Percentiles rank a stretch among this genome's conserved stretches.
Conservation (phyloP, 352 stramenopile species). For the Pythium grandisporangium region DNA sequence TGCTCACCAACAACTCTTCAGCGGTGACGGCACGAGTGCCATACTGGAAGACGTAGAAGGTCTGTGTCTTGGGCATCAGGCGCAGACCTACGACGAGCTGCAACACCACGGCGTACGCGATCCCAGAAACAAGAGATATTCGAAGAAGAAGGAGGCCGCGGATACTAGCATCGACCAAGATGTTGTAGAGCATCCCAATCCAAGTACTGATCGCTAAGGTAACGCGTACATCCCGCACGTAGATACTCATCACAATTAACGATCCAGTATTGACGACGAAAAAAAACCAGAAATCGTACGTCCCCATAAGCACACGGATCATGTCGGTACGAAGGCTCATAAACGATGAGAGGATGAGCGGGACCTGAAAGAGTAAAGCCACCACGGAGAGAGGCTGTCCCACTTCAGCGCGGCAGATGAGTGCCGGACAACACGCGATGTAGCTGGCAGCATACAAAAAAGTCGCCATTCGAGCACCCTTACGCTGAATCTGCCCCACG, state of each 20-base stretch:
- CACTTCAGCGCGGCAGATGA: too few relatives aligned
- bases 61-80: neutral
- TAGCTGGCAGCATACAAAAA: too few relatives aligned
- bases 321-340: neutral
- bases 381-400: too few relatives aligned
- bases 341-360: neutral
- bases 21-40: neutral
- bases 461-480: too few relatives aligned
- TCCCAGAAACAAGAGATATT: neutral
- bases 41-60: conserved; percentile 10
- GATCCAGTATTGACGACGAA: neutral
- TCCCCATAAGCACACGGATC: neutral
- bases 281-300: conserved; percentile 1
- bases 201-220: neutral
- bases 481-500: too few relatives aligned
- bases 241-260: neutral
- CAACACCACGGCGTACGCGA: neutral
- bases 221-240: neutral
- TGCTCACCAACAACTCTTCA: conserved; percentile 13
- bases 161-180: neutral
- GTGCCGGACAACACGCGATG: too few relatives aligned
- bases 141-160: neutral
- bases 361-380: neutral
- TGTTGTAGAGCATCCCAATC: neutral
- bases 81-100: conserved; percentile 1